Evolutionary conservation across 768 basidiomycete species (phyloP), one percentile per base, ranked within the genome.

Genomic region (Rickenella mellea): DNA sequence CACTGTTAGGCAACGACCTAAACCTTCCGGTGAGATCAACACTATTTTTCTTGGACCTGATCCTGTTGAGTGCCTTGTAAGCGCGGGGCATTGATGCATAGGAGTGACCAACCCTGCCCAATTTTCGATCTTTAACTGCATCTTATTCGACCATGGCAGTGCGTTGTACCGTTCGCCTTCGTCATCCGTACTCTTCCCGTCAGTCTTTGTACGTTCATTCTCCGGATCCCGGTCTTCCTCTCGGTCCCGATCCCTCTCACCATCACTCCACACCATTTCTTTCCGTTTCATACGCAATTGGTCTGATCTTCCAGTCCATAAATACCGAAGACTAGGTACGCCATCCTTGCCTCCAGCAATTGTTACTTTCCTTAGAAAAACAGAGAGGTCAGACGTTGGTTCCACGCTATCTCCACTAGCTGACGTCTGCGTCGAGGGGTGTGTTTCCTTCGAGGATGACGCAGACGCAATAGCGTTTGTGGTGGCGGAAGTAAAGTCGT

Each of bases 371-470:
- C 59, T 63, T 32, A 78, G 69, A 49, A 86, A 71, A 9, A 53
- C 55, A 5, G 60, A 66, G 30, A 87, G 53, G 50, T 85, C 78
- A 7, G 65, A 53, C 7, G 72, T 75, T 25, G 69, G 62, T 10
- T 66, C 65, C 27, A 68, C 49, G n/a, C 77, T 56, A 38, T 62
- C 58, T 4, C 62, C 68, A 1, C 69, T 65, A 5, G 70, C 63
- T 54, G 36, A 42, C 47, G 12, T 56, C 57, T n/a, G 56, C 52
- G 24, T 64, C 61, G 6, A 55, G 3, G 47, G 9, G 48, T 43
- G 37, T 12, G 36, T 26, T 12, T 28, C 32, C 5, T 31, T 41
- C 14, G 30, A 19, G 25, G 19, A 50, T 24, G 50, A 24, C 3
- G 49, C 25, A 24, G 46, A 46, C 6, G 49, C 37, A 11, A 37